Evolutionary conservation across 805 yeast species (phyloP).

Genomic region (Clavispora vitiphila): DNA sequence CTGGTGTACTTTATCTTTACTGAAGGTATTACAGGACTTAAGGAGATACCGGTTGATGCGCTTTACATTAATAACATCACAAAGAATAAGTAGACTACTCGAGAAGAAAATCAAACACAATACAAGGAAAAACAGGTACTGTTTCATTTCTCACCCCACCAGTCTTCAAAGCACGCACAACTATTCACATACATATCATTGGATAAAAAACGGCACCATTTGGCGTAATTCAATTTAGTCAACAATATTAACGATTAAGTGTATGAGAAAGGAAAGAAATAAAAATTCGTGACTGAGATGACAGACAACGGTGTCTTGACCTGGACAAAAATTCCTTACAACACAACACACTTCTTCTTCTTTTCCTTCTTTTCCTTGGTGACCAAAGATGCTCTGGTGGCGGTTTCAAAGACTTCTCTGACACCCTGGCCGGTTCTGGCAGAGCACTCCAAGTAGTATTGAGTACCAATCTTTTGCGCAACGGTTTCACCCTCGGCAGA

Average conservation of each 20-base stretch:
- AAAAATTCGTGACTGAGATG: constrained; percentile 2
- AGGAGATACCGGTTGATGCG: neutral
- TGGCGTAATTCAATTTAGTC: constrained; percentile 2
- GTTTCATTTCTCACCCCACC: neutral
- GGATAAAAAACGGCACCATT: neutral
- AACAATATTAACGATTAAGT: constrained; percentile 15
- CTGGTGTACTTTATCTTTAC: too few relatives aligned
- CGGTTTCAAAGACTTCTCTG: constrained; percentile 26
- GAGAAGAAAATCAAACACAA: neutral
- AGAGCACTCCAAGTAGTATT: constrained; percentile 33
- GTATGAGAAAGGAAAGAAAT: constrained; percentile 12
- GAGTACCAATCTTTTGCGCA: constrained; percentile 25
- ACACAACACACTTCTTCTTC: constrained; percentile 27
- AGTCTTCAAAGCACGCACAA: neutral
- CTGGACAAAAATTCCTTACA: constrained; percentile 11
- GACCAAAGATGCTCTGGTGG: constrained; percentile 27
- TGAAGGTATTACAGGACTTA: too few relatives aligned
- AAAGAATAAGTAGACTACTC: neutral
- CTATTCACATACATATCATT: neutral
- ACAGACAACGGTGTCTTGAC: neutral
- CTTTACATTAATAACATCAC: neutral
- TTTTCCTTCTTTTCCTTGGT: constrained; percentile 26
- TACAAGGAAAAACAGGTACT: neutral
- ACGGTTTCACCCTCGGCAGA: constrained; percentile 24
- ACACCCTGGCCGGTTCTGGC: constrained; percentile 30